A percentile compares a stretch with the other conserved stretches of the same genome.
Evolutionary conservation across 1,139 yeast genomes (phyloP).

Genomic region (Candida freyschussii): DNA sequence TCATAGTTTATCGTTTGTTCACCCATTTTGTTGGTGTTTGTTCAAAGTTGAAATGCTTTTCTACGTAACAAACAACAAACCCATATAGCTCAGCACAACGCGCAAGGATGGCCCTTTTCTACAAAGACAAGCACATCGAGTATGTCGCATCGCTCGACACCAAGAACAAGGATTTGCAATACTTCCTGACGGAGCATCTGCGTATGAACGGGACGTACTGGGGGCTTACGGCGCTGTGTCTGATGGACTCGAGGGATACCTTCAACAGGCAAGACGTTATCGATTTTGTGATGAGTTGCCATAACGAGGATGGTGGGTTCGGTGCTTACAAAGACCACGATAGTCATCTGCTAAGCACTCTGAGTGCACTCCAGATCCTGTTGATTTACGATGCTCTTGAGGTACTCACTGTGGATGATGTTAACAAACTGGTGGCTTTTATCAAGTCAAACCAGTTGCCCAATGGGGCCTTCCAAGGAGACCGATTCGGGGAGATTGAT

Average conservation of each 20-base stretch:
- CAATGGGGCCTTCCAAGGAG: constrained; percentile 88
- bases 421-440: constrained; percentile 36
- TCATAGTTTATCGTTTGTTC: constrained; percentile 8
- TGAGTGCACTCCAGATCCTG: constrained; percentile 80
- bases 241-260: constrained; percentile 52
- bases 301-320: constrained; percentile 66
- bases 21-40: too few relatives aligned
- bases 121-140: constrained; percentile 44
- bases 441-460: constrained; percentile 55
- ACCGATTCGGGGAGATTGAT: constrained; percentile 86
- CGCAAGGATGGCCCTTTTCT: constrained; percentile 8
- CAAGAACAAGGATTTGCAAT: constrained; percentile 57
- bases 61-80: too few relatives aligned
- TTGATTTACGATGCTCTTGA: constrained; percentile 60
- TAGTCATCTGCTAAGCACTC: constrained; percentile 80
- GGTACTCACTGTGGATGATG: constrained; percentile 25
- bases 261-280: constrained; percentile 60
- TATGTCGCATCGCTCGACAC: constrained; percentile 49
- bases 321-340: constrained; percentile 90
- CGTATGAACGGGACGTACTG: constrained; percentile 91
- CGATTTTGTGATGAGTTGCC: constrained; percentile 64
- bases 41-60: too few relatives aligned
- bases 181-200: constrained; percentile 88
- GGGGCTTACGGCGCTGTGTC: constrained; percentile 79
- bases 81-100: not conserved